Evolutionary conservation across 768 basidiomycete species (phyloP).

Genomic region (Boletus reticuloceps): DNA sequence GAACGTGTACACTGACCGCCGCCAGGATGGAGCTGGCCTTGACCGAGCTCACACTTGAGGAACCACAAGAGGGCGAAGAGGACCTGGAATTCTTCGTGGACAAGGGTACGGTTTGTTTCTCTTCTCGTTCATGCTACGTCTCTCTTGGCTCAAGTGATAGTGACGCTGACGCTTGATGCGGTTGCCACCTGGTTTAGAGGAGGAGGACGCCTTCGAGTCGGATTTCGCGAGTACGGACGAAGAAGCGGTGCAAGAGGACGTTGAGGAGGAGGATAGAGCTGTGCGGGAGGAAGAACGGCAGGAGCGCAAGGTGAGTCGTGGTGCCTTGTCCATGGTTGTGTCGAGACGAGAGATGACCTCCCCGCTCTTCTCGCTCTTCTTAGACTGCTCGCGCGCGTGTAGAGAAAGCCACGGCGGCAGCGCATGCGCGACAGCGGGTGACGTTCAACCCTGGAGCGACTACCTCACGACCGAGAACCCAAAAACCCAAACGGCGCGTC

Average conservation of each 20-base stretch:
- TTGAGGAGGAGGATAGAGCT: conserved; percentile 55
- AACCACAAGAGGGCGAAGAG: conserved; percentile 61
- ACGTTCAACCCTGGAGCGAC: conserved; percentile 62
- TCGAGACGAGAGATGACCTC: not conserved
- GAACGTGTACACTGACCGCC: not conserved
- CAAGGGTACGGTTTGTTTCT: conserved; percentile 44
- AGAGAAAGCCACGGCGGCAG: conserved; percentile 63
- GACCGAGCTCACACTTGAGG: conserved; percentile 50
- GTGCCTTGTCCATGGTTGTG: not conserved
- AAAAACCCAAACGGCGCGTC: conserved; percentile 44
- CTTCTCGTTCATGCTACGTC: not conserved
- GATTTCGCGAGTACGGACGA: conserved; percentile 89
- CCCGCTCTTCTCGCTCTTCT: not conserved
- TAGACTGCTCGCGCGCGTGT: conserved; percentile 56
- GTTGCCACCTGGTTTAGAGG: conserved; percentile 45
- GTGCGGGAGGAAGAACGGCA: conserved; percentile 59
- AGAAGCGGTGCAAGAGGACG: conserved; percentile 48
- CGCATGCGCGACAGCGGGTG: conserved; percentile 61
- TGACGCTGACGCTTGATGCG: not conserved
- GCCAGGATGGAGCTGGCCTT: conserved; percentile 79
- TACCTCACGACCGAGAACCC: conserved; percentile 28
- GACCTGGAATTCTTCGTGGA: conserved; percentile 69
- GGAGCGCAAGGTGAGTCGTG: conserved; percentile 24
- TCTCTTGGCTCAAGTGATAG: not conserved
- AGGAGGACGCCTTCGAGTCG: conserved; percentile 78